These are phyloP conservation scores for Alternaria triticina DNA, from an alignment of 2,329 filamentous ascomycete genomes.

Conservation along the genomic window DNA sequence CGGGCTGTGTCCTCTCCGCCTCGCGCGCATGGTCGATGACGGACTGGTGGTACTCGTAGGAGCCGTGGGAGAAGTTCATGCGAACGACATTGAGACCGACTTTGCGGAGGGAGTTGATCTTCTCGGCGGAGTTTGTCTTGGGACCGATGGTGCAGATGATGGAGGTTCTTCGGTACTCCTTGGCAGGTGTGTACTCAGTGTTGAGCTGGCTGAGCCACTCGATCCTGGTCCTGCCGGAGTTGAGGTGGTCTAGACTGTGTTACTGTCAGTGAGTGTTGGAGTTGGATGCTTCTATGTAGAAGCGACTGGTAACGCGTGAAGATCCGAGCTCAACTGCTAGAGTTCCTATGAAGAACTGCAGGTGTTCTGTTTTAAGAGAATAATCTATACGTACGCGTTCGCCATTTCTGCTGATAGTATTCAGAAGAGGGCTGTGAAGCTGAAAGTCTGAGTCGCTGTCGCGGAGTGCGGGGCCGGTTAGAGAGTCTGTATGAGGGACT, in stretches of 20 bases:
- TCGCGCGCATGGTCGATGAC: conserved; percentile 95
- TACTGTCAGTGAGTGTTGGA: conserved; percentile 15
- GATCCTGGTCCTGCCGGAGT: conserved; percentile 71
- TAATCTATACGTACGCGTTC: conserved; percentile 65
- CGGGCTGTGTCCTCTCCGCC: conserved; percentile 77
- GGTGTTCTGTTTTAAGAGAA: background rate
- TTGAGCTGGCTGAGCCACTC: conserved; percentile 80
- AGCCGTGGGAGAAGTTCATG: conserved; percentile 99
- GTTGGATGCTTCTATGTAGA: background rate
- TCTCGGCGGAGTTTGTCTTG: conserved; percentile 98
- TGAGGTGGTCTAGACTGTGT: conserved; percentile 71
- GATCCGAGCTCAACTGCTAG: background rate
- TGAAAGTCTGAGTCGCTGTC: conserved; percentile 8
- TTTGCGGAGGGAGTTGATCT: conserved; percentile 91
- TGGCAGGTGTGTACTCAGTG: conserved; percentile 84
- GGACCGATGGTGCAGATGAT: conserved; percentile 99
- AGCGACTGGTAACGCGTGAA: background rate
- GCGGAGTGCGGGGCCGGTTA: conserved; percentile 26
- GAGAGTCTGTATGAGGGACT: conserved; percentile 12
- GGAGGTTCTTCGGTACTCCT: conserved; percentile 93
- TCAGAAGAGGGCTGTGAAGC: conserved; percentile 13
- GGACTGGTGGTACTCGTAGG: conserved; percentile 96
- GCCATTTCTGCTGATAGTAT: conserved; percentile 57
- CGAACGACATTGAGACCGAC: conserved; percentile 96
- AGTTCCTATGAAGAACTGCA: background rate